Base-by-base conservation (phyloP, 331 rosid species). In the Malus hybrid region DNA sequence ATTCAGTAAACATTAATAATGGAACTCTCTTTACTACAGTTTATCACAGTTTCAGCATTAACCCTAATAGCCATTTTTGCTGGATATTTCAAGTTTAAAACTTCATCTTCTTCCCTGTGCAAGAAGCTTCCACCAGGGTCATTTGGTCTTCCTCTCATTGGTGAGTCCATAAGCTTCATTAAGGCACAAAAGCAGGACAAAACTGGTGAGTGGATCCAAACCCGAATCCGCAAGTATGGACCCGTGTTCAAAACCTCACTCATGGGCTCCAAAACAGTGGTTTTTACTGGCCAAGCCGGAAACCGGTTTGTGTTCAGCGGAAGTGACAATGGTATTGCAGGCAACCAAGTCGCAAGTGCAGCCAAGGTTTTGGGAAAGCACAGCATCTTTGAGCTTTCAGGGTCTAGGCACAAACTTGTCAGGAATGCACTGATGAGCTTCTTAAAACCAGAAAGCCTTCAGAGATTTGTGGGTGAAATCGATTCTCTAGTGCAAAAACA, bases 41-140 rank as follows among this genome's bases (percentile, higher is more conserved):
- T 57, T 6, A n/a, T 57, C 29, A 19, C 63, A 20, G 22, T 57
- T 57, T 57, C 16, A 19, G 63, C 28, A 57, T 4, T 52, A 9
- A 28, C 63, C 65, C 65, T 55, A 22, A 13, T 56, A 32, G 52
- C 52, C 36, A 27, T 31, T 54, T 10, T 50, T 69, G 8, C 42
- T 28, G 44, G 73, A 14, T 69, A 29, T 33, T 59, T 59, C 31
- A 70, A 31, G 75, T 70, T 19, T 3, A 31, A 31, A 54, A 29
- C 31, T 19, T 19, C 64, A 39, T 32, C 8, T 68, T 18, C 52
- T 39, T 13, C 16, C 46, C 6, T 11, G 4, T 6, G 69, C n/a
- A 76, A 76, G 74, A 76, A 76, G 29, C 79, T 76, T 6, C 80
- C 74, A 24, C 68, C 80, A 15, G 80, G 80, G 14, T 76, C 74